These are phyloP conservation scores for Cytidiella melzeri DNA, from an alignment of 768 basidiomycete species.

Conservation along the genomic window DNA sequence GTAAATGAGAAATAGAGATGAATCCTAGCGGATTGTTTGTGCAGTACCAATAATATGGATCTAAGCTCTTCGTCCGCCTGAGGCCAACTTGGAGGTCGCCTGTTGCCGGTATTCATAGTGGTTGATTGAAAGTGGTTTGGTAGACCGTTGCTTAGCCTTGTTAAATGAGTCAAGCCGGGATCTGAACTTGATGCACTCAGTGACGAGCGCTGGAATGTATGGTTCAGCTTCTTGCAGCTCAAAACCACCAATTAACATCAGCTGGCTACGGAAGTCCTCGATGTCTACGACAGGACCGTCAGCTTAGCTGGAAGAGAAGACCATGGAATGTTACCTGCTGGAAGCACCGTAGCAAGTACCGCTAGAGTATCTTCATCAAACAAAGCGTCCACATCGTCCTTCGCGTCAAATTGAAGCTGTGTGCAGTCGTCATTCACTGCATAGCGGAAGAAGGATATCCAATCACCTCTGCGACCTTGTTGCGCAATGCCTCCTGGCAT, in stretches of 20 bases:
- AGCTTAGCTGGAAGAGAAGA: not conserved
- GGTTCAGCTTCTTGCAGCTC: not conserved
- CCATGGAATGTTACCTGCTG: slow-evolving; percentile 29
- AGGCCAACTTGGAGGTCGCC: not conserved
- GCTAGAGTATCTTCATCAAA: slow-evolving; percentile 32
- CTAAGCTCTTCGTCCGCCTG: too few relatives aligned
- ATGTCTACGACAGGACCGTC: not conserved
- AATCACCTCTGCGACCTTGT: not conserved
- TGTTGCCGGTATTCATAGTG: not conserved
- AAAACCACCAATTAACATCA: not conserved
- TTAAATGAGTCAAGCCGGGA: not conserved
- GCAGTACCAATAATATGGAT: too few relatives aligned
- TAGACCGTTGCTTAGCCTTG: not conserved
- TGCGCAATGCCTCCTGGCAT: not conserved
- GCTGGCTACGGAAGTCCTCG: not conserved
- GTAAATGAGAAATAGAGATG: not conserved
- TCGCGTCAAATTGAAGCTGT: not conserved
- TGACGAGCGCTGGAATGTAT: not conserved
- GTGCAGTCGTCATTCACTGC: not conserved
- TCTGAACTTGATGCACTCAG: not conserved
- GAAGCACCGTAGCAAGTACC: slow-evolving; percentile 33
- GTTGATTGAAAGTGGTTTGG: not conserved
- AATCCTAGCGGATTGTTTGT: too few relatives aligned
- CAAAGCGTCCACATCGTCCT: slow-evolving; percentile 21
- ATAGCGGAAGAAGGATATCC: not conserved